These are phyloP conservation scores for Debaryomyces udenii DNA, from an alignment of 1,139 yeast genomes.

Conservation along the genomic window DNA sequence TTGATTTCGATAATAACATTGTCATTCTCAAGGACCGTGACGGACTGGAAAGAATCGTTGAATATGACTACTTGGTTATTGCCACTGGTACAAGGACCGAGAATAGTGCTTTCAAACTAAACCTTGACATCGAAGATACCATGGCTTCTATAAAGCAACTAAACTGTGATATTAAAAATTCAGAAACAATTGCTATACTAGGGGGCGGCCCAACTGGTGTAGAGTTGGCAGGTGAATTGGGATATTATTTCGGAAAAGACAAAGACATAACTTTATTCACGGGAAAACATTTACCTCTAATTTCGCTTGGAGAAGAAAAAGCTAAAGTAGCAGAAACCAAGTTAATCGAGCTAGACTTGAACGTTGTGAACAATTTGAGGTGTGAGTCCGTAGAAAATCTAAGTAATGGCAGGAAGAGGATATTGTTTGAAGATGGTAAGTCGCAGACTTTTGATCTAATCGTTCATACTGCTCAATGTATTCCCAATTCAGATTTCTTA, in stretches of 20 bases:
- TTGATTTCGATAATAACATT: constrained; percentile 20
- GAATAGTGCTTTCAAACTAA: constrained; percentile 24
- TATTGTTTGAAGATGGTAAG: constrained; percentile 17
- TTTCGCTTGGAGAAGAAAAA: constrained; percentile 14
- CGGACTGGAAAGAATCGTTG: constrained; percentile 12
- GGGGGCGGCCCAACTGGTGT: constrained; percentile 40
- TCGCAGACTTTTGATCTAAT: constrained; percentile 24
- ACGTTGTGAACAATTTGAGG: constrained; percentile 21
- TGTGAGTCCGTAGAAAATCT: constrained; percentile 12
- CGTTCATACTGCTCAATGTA: constrained; percentile 19
- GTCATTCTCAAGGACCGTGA: constrained; percentile 16
- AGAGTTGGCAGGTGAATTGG: constrained; percentile 34
- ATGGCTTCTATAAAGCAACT: constrained; percentile 16
- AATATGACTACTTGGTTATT: constrained; percentile 29
- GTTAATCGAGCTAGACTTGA: constrained; percentile 23
- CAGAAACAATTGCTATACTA: constrained; percentile 27
- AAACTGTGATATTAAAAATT: constrained; percentile 16
- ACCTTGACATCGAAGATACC: constrained; percentile 15
- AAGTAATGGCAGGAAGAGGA: constrained; percentile 3
- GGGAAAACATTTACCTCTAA: constrained; percentile 25
- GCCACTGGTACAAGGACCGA: constrained; percentile 29
- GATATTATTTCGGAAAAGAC: constrained; percentile 16
- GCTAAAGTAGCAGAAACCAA: constrained; percentile 18
- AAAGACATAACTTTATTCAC: constrained; percentile 26
- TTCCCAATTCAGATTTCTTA: constrained; percentile 27